Evolutionary conservation across 345 rosid genomes (phyloP).

Genomic region (Gossypium herbaceum): DNA sequence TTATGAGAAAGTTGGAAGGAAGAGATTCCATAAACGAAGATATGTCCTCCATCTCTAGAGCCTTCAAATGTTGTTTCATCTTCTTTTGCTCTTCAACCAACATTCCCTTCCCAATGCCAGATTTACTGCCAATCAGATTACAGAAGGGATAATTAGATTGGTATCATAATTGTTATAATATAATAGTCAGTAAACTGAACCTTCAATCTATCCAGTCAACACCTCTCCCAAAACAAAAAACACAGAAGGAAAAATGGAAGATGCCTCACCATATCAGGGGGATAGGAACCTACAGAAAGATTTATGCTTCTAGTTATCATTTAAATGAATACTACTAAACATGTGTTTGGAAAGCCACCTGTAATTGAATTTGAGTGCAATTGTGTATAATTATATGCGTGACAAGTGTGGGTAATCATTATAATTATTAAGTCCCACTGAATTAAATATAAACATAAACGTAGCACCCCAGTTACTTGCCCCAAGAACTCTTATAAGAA

Average conservation of each 20-base stretch:
- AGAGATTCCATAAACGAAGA: constrained; percentile 88
- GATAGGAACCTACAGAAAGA: not conserved
- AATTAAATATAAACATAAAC: no score
- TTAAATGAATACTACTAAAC: not conserved
- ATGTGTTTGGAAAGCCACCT: no score
- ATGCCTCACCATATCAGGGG: not conserved
- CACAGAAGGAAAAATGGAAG: not conserved
- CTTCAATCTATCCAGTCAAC: not conserved
- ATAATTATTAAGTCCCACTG: no score
- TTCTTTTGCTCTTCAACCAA: constrained; percentile 54
- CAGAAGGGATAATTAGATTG: not conserved
- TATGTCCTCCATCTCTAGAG: constrained; percentile 68
- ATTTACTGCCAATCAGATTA: constrained; percentile 52
- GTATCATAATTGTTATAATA: not conserved
- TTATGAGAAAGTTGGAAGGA: constrained; percentile 65
- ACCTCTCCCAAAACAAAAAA: not conserved
- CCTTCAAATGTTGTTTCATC: constrained; percentile 61
- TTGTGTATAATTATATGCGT: not conserved
- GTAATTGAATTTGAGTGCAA: no score
- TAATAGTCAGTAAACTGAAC: not conserved
- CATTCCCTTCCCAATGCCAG: constrained; percentile 65
- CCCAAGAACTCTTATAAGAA: no score
- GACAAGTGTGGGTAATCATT: no score
- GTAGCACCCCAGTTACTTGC: no score
- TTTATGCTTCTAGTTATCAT: not conserved